A percentile compares a stretch with the other conserved stretches of the same genome.
These are phyloP conservation scores for Epichloe bromicola DNA, from an alignment of 2,329 filamentous ascomycete species.

Conservation along the genomic window DNA sequence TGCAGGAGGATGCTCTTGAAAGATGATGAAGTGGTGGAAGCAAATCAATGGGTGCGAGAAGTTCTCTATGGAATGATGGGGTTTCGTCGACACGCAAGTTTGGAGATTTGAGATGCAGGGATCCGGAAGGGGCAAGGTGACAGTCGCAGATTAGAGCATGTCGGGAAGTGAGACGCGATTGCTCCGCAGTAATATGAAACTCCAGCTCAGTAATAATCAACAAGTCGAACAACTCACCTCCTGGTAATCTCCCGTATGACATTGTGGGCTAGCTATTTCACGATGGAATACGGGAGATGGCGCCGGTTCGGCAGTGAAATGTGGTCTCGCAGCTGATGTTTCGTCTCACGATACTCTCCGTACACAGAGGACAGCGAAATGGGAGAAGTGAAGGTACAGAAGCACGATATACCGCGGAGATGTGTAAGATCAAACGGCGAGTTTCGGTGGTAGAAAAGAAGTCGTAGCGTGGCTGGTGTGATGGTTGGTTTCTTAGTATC, in stretches of 20 bases:
- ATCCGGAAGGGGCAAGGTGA: not conserved
- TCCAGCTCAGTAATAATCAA: not conserved
- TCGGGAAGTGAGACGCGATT: not conserved
- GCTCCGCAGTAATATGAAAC: not conserved
- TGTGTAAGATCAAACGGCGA: not conserved
- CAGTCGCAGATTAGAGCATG: not conserved
- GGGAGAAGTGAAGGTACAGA: too few species aligned
- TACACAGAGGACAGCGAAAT: too few species aligned
- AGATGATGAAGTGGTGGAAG: not conserved
- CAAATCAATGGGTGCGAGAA: not conserved
- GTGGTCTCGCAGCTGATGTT: not conserved
- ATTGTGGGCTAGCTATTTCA: not conserved
- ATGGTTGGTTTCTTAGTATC: not conserved
- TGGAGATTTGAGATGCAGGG: not conserved
- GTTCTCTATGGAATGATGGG: not conserved
- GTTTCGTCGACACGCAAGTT: not conserved
- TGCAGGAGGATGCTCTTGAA: not conserved
- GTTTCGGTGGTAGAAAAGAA: not conserved
- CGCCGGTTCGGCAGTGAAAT: not conserved
- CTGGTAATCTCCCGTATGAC: conserved; percentile 1
- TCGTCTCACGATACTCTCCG: not conserved
- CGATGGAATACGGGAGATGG: not conserved
- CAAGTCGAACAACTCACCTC: not conserved
- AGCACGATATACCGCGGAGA: too few species aligned
- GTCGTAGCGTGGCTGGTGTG: not conserved